phyloP scores from a whole-genome alignment of 208 protist species.

The Acanthamoeba royreba region DNA sequence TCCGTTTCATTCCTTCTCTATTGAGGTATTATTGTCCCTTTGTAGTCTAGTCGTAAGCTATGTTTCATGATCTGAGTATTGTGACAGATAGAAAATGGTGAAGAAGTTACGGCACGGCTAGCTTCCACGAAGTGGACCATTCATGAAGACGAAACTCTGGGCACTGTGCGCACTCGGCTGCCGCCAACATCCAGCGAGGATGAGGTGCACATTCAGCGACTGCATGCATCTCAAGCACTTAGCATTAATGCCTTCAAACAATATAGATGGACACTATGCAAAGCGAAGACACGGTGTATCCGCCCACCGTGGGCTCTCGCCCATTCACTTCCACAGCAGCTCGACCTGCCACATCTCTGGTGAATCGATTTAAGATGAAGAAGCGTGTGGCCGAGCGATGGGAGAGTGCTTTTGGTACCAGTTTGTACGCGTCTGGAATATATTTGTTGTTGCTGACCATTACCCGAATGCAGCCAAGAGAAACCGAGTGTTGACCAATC shows the following conservation, averaged over 20 bases:
- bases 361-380: constrained; percentile 10
- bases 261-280: background rate
- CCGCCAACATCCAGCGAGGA: background rate
- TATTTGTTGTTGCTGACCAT: background rate
- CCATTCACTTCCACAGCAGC: background rate
- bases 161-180: background rate
- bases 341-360: background rate
- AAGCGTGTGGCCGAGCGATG: constrained; percentile 1
- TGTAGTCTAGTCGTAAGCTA: background rate
- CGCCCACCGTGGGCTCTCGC: background rate
- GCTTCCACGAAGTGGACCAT: background rate
- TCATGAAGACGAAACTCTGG: background rate
- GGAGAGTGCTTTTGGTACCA: background rate
- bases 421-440: background rate
- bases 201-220: background rate
- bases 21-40: background rate
- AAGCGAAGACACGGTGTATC: background rate
- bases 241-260: background rate
- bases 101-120: background rate
- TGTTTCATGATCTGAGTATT: background rate
- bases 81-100: background rate
- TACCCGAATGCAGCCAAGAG: background rate
- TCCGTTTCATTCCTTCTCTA: background rate
- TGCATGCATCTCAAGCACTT: background rate
- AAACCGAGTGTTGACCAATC: background rate